Evolutionary conservation across 2,329 filamentous ascomycete species (phyloP).

Genomic region (Clarireedia monteithiana): DNA sequence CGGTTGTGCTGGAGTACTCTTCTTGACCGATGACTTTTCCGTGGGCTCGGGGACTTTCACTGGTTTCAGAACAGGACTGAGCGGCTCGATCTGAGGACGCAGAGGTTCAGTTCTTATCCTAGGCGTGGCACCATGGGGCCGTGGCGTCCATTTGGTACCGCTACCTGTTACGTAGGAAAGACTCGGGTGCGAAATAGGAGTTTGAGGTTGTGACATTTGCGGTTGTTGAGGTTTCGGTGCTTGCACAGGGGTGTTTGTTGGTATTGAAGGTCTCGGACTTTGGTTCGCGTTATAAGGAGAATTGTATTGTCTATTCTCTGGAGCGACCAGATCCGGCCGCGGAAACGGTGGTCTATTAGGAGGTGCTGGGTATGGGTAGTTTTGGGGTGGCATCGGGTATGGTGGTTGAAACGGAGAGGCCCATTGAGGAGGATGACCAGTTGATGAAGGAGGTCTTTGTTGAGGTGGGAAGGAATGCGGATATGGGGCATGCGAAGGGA

Average conservation of each 20-base stretch:
- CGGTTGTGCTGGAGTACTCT: constrained; percentile 9
- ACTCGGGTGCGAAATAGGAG: constrained; percentile 17
- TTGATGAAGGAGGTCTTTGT: constrained; percentile 17
- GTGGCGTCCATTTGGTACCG: constrained; percentile 52
- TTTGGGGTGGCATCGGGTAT: constrained; percentile 14
- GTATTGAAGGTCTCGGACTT: constrained; percentile 14
- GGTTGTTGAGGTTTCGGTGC: constrained; percentile 10
- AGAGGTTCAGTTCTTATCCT: constrained; percentile 31
- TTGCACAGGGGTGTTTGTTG: constrained; percentile 4
- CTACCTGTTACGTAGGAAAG: constrained; percentile 23
- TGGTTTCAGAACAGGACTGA: constrained; percentile 44
- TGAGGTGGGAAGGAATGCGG: constrained; percentile 17
- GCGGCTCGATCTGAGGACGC: constrained; percentile 49
- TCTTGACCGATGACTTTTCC: constrained; percentile 21
- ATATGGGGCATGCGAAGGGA: constrained; percentile 9
- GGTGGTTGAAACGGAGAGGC: constrained; percentile 13
- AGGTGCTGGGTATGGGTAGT: constrained; percentile 14
- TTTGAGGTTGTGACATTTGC: constrained; percentile 18
- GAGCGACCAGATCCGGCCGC: constrained; percentile 14
- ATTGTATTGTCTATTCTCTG: constrained; percentile 27
- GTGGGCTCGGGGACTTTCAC: constrained; percentile 29
- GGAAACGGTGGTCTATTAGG: constrained; percentile 19
- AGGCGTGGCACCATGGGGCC: constrained; percentile 52
- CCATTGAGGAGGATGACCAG: constrained; percentile 20
- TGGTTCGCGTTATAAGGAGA: constrained; percentile 28